A percentile compares a stretch with the other conserved stretches of the same genome.
These are phyloP conservation scores for Dactylellina leptospora DNA, from an alignment of 2,329 filamentous ascomycete genomes.

Conservation along the genomic window DNA sequence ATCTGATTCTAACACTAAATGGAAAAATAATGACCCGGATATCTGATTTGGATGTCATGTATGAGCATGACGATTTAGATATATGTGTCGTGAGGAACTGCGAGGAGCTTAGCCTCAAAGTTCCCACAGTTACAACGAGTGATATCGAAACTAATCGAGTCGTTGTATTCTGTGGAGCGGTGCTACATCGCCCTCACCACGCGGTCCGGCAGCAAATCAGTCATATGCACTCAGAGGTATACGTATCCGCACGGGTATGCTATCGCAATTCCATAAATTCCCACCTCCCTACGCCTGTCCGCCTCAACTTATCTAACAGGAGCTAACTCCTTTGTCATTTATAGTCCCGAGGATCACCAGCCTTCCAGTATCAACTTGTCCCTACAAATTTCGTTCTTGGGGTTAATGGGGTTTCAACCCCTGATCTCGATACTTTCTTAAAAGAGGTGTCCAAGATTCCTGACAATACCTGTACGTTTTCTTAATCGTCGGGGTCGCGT, in stretches of 20 bases:
- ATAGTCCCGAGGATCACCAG: constrained; percentile 77
- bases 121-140: constrained; percentile 86
- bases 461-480: constrained; percentile 82
- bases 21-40: constrained; percentile 91
- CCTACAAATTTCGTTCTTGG: constrained; percentile 98
- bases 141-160: constrained; percentile 92
- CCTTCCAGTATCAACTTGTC: constrained; percentile 89
- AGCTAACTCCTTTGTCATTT: constrained; percentile 11
- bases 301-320: not conserved
- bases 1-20: constrained; percentile 90
- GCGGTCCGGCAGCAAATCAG: constrained; percentile 97
- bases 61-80: constrained; percentile 82
- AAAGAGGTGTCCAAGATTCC: constrained; percentile 84
- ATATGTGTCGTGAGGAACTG: constrained; percentile 87
- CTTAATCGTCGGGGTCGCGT: too few species aligned
- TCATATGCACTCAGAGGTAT: constrained; percentile 94
- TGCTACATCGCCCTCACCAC: constrained; percentile 91
- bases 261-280: not conserved
- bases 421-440: constrained; percentile 82
- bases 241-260: constrained; percentile 79
- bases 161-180: constrained; percentile 92
- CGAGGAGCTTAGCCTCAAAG: constrained; percentile 76
- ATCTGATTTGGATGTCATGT: constrained; percentile 95
- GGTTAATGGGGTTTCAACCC: constrained; percentile 87
- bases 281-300: not conserved